Evolutionary conservation across 148 eudicot species (phyloP).

Genomic region (Bassia scoparia): DNA sequence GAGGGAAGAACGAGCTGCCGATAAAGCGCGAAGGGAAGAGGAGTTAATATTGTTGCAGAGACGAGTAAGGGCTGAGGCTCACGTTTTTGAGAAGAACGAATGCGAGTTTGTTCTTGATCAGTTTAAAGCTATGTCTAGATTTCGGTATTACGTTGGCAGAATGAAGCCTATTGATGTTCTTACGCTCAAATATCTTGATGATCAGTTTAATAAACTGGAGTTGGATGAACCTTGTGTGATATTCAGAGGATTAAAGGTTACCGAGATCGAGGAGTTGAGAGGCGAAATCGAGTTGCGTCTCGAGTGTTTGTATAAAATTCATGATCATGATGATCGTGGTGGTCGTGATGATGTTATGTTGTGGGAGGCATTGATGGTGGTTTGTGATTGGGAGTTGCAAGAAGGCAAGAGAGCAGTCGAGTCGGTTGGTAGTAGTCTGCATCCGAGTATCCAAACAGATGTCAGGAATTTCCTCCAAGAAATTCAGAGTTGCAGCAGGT

Average conservation of each 20-base stretch:
- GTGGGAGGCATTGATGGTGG: slow-evolving; percentile 88
- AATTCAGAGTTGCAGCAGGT: slow-evolving; percentile 44
- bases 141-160: too few relatives aligned
- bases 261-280: slow-evolving; percentile 82
- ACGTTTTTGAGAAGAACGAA: too few relatives aligned
- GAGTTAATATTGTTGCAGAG: too few relatives aligned
- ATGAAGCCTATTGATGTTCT: too few relatives aligned
- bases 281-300: slow-evolving; percentile 82
- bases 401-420: slow-evolving; percentile 76
- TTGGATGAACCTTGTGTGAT: slow-evolving; percentile 76
- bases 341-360: slow-evolving; percentile 59
- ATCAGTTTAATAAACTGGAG: slow-evolving; percentile 16
- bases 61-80: too few relatives aligned
- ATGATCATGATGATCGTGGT: slow-evolving; percentile 4
- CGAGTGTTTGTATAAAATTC: slow-evolving; percentile 41
- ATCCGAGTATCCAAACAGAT: slow-evolving; percentile 73
- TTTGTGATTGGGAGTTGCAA: slow-evolving; percentile 83
- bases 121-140: too few relatives aligned
- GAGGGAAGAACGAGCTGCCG: too few relatives aligned
- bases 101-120: too few relatives aligned
- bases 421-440: slow-evolving; percentile 72
- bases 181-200: too few relatives aligned
- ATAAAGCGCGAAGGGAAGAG: too few relatives aligned
- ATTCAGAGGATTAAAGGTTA: slow-evolving; percentile 82
- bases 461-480: slow-evolving; percentile 64